Evolutionary conservation across 2,329 filamentous ascomycete species (phyloP).

Genomic region (Polytolypa hystricis): DNA sequence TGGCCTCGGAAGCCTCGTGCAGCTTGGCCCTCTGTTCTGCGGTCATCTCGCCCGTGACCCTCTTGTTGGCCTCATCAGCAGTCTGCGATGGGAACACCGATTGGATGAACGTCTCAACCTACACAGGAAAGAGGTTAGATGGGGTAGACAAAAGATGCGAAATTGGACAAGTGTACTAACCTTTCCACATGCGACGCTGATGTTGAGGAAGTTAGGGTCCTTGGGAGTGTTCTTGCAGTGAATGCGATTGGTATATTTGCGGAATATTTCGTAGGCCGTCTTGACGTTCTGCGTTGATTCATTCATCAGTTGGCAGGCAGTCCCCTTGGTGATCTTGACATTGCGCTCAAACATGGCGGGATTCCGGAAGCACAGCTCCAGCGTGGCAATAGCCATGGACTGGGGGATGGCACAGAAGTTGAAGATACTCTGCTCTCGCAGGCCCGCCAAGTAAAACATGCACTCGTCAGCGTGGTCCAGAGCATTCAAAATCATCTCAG

Average conservation of each 20-base stretch:
- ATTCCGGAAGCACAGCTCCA: conserved; percentile 88
- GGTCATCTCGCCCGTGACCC: conserved; percentile 44
- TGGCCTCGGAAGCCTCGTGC: conserved; percentile 34
- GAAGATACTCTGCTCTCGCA: conserved; percentile 94
- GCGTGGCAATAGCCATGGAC: conserved; percentile 90
- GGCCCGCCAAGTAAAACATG: conserved; percentile 91
- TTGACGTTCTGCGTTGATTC: conserved; percentile 84
- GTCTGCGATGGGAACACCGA: conserved; percentile 79
- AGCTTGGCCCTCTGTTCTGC: conserved; percentile 42
- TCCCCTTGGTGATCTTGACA: conserved; percentile 92
- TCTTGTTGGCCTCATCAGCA: conserved; percentile 43
- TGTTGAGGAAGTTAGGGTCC: conserved; percentile 84
- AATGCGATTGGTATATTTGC: conserved; percentile 65
- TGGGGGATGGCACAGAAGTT: conserved; percentile 98
- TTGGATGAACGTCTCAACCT: conserved; percentile 95
- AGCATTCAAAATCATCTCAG: conserved; percentile 89
- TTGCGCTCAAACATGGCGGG: conserved; percentile 73
- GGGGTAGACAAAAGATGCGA: not conserved
- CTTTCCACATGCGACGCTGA: conserved; percentile 81
- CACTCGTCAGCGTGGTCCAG: conserved; percentile 82
- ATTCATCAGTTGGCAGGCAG: conserved; percentile 83
- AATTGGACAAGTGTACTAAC: conserved; percentile 37
- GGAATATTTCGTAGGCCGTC: conserved; percentile 72
- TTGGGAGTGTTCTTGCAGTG: conserved; percentile 87
- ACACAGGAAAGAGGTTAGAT: conserved; percentile 11